Base-by-base conservation (phyloP, 1,284 basidiomycete genomes). In the Lignosus rhinocerotis region DNA sequence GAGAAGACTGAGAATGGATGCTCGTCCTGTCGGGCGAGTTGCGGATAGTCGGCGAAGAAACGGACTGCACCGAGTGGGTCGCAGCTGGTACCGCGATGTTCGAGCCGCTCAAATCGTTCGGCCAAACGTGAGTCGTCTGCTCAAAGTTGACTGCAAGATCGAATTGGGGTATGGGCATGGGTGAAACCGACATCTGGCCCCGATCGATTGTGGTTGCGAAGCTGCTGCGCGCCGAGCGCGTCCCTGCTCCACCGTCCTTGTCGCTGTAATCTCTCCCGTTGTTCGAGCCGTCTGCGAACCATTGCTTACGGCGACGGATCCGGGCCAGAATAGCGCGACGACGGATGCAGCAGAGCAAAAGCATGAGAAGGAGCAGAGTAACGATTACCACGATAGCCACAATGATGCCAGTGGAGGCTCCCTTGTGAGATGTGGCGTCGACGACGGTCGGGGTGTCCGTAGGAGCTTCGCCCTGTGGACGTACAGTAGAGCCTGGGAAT, bases 131-230 rank as follows among this genome's bases (percentile, higher is more conserved):
- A 47, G 59, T 47, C 53, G 59, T 60, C 36, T 58, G 55, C 36
- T 50, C 47, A 33, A 25, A 10, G 5, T 50, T 16, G 41, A 50
- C 39, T 8, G 58, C 3, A 55, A 51, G 19, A 46, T 62, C 66
- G 41, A 66, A 60, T 55, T 51, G 47, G 17, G 48, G 65, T 45
- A 60, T 62, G 59, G 55, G 25, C 25, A 25, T 25, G 25, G 25
- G 64, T 46, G 59, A 64, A 49, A 50, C n/a, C 11, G 61, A 19
- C 33, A 50, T 43, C 19, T 60, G 50, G 17, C 73, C 70, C 25
- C 71, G 70, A 55, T 81, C 80, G 60, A 75, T 76, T 36, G 70
- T 73, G 38, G 79, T 80, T 19, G 74, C 79, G 59, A 81, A 81
- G 69, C 78, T 80, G 62, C 78, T 80, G 38, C 78, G 74, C 2